phyloP scores from a whole-genome alignment of 352 stramenopile species.

The Pythium sukuiense region DNA sequence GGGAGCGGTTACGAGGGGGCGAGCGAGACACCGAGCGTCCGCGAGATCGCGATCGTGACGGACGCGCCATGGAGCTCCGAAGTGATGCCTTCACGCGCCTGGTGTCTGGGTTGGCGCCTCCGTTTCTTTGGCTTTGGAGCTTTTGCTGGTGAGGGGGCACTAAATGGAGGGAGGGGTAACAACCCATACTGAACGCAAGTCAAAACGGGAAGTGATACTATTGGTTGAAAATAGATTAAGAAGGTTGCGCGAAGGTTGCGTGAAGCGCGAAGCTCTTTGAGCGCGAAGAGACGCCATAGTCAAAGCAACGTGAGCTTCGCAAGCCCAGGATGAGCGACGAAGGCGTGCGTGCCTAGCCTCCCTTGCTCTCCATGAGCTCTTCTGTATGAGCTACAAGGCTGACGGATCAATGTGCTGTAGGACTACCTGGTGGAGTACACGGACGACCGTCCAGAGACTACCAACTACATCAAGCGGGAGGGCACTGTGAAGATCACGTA shows the following conservation, averaged over 20 bases:
- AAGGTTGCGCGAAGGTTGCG: conserved; percentile 22
- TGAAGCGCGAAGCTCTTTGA: background rate
- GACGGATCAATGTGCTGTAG: conserved; percentile 23
- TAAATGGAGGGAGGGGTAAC: conserved; percentile 10
- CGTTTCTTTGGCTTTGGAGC: conserved; percentile 9
- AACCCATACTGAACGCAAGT: conserved; percentile 14
- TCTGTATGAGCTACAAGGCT: background rate
- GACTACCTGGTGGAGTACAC: conserved; percentile 85
- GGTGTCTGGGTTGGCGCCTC: background rate
- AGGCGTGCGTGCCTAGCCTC: conserved; percentile 28
- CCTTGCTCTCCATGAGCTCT: background rate
- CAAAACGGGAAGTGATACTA: background rate
- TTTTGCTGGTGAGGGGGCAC: background rate
- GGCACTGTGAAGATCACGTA: conserved; percentile 90
- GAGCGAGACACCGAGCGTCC: conserved; percentile 25
- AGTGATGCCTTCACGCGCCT: background rate
- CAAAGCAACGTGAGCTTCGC: background rate
- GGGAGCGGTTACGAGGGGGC: conserved; percentile 18
- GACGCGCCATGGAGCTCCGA: conserved; percentile 12
- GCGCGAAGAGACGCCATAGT: conserved; percentile 11
- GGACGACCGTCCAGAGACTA: conserved; percentile 84
- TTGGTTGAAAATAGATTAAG: conserved; percentile 8
- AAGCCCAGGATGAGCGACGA: conserved; percentile 46
- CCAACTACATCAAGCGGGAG: conserved; percentile 81
- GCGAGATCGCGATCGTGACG: conserved; percentile 22